Conservation (phyloP, 495 filamentous ascomycete genomes). For the Cercophora newfieldiana region DNA sequence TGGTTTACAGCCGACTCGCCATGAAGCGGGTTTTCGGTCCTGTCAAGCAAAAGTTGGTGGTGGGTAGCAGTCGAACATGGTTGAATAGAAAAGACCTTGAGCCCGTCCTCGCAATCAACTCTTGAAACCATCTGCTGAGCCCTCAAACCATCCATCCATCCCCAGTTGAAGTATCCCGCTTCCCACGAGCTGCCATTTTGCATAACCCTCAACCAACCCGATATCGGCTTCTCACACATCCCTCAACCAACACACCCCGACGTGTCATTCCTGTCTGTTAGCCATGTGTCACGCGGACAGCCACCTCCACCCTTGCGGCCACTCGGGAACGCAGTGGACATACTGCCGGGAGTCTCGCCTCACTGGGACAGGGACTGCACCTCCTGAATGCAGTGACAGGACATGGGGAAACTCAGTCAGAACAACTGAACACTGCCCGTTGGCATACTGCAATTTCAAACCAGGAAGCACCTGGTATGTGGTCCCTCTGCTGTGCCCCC, state of each 20-base stretch:
- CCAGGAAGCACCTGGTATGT: constrained; percentile 15
- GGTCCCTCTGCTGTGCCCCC: not conserved
- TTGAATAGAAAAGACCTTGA: not conserved
- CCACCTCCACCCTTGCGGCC: constrained; percentile 11
- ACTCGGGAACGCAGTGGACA: constrained; percentile 5
- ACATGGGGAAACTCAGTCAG: not conserved
- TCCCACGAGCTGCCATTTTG: no score
- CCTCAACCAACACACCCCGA: not conserved
- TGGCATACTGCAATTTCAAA: constrained; percentile 6
- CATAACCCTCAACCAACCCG: not conserved
- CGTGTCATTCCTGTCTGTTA: not conserved
- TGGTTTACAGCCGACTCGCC: not conserved
- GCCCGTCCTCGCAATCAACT: not conserved
- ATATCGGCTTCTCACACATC: not conserved
- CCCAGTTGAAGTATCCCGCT: no score
- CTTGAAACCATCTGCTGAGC: not conserved
- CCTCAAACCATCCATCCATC: not conserved
- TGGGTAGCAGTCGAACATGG: not conserved
- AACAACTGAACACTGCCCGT: not conserved
- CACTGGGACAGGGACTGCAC: not conserved
- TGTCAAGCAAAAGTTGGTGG: not conserved
- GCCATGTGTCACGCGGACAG: constrained; percentile 12
- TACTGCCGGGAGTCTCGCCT: constrained; percentile 14
- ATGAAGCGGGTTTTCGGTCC: not conserved
- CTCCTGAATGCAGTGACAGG: constrained; percentile 4